A percentile compares a stretch with the other conserved stretches of the same genome.
Evolutionary conservation across 495 filamentous ascomycete genomes (phyloP).

Genomic region (Friedmanniomyces simplex): DNA sequence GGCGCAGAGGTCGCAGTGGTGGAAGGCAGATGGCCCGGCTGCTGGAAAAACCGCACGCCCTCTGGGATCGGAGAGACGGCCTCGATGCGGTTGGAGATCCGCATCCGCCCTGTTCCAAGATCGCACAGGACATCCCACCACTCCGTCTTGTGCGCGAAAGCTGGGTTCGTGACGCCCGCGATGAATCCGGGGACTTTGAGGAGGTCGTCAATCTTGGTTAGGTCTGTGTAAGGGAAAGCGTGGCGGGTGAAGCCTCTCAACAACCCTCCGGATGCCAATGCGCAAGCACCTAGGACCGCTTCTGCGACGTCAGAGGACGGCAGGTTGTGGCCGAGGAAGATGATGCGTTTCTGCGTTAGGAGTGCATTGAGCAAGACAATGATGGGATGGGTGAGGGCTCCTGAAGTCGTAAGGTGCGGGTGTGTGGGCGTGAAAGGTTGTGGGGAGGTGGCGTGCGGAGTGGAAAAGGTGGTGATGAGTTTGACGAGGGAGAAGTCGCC

Average conservation of each 20-base stretch:
- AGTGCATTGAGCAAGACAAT: slow-evolving; percentile 71
- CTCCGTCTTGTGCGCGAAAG: slow-evolving; percentile 85
- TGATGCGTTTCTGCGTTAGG: slow-evolving; percentile 90
- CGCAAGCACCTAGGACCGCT: slow-evolving; percentile 86
- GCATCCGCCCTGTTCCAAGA: slow-evolving; percentile 81
- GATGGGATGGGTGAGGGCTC: slow-evolving; percentile 65
- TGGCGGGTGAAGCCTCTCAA: slow-evolving; percentile 91
- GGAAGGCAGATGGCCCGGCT: slow-evolving; percentile 33
- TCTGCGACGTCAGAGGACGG: slow-evolving; percentile 92
- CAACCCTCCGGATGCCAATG: slow-evolving; percentile 89
- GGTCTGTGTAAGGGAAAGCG: slow-evolving; percentile 96
- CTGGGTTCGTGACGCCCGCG: slow-evolving; percentile 94
- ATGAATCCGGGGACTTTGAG: slow-evolving; percentile 95
- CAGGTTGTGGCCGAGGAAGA: slow-evolving; percentile 90
- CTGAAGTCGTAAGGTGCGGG: slow-evolving; percentile 86
- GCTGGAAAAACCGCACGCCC: slow-evolving; percentile 73
- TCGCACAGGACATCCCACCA: slow-evolving; percentile 99
- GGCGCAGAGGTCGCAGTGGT: not conserved
- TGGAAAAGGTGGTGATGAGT: slow-evolving; percentile 85
- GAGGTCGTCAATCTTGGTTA: slow-evolving; percentile 95
- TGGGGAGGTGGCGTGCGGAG: slow-evolving; percentile 66
- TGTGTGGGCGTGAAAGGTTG: slow-evolving; percentile 72
- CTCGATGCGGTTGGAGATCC: slow-evolving; percentile 78
- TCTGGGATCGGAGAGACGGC: slow-evolving; percentile 59
- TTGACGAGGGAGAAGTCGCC: slow-evolving; percentile 97